phyloP scores from a whole-genome alignment of 1,284 basidiomycete genomes.

The Pseudozyma pruni region DNA sequence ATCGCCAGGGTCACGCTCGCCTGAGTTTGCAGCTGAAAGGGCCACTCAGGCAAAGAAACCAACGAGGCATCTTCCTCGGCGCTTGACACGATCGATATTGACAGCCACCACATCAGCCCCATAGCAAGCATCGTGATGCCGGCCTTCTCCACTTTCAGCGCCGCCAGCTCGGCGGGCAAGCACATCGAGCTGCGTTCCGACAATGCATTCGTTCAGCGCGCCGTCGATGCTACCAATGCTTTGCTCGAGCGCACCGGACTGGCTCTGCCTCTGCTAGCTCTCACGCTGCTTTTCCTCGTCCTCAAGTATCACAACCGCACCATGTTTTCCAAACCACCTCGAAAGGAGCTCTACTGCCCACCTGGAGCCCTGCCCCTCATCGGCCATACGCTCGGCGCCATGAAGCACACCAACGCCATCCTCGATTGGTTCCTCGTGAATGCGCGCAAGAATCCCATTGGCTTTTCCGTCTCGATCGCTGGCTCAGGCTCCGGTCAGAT shows the following conservation, averaged over 20 bases:
- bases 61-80: too few relatives aligned
- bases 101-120: background rate
- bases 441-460: conserved; percentile 18
- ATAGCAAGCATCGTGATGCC: conserved; percentile 23
- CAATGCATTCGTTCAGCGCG: conserved; percentile 19
- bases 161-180: conserved; percentile 13
- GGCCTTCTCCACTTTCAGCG: conserved; percentile 22
- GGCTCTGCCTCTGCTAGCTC: conserved; percentile 17
- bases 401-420: conserved; percentile 11
- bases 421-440: conserved; percentile 30
- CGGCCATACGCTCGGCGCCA: conserved; percentile 31
- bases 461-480: conserved; percentile 22
- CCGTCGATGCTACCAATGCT: conserved; percentile 13
- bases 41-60: too few relatives aligned
- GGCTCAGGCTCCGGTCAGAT: conserved; percentile 36
- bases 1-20: too few relatives aligned
- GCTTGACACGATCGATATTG: too few relatives aligned
- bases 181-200: conserved; percentile 31
- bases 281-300: conserved; percentile 23
- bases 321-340: conserved; percentile 26
- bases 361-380: conserved; percentile 38
- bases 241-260: conserved; percentile 21
- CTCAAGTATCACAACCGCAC: conserved; percentile 46
- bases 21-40: too few relatives aligned
- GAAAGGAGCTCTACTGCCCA: conserved; percentile 29